These are phyloP conservation scores for Aureobasidium sp. DNA, from an alignment of 2,329 filamentous ascomycete species.

Conservation along the genomic window DNA sequence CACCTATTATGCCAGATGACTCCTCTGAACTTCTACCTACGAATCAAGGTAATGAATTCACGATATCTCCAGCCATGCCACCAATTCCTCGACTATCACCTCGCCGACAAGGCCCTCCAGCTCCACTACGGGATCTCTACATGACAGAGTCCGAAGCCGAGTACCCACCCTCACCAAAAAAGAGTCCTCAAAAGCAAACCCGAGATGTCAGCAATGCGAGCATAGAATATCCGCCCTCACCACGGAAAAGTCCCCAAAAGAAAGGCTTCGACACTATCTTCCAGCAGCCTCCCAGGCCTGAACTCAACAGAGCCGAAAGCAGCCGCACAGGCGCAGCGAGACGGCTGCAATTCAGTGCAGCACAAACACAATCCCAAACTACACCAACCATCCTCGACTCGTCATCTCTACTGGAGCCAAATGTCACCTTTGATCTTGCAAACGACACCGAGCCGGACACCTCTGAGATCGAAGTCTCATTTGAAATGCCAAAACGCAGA, in stretches of 20 bases:
- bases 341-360: constrained; percentile 11
- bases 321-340: constrained; percentile 19
- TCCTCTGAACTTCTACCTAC: constrained; percentile 27
- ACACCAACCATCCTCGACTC: background rate
- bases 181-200: constrained; percentile 18
- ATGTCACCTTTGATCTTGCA: background rate
- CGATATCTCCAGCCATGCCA: constrained; percentile 32
- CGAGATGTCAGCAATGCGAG: background rate
- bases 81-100: constrained; percentile 23
- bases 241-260: constrained; percentile 22
- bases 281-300: background rate
- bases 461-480: background rate
- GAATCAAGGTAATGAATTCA: constrained; percentile 28
- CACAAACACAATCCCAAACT: constrained; percentile 22
- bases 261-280: constrained; percentile 2
- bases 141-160: constrained; percentile 27
- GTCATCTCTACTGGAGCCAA: background rate
- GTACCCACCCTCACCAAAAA: constrained; percentile 30
- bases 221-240: constrained; percentile 28
- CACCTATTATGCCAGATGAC: constrained; percentile 18
- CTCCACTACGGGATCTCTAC: constrained; percentile 25
- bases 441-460: background rate
- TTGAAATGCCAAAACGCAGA: constrained; percentile 7
- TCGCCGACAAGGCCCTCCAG: constrained; percentile 20
- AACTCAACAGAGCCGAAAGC: constrained; percentile 19